A percentile compares a stretch with the other conserved stretches of the same genome.
Conservation (phyloP, 1,284 basidiomycete species). For the Neonothopanus nambi region DNA sequence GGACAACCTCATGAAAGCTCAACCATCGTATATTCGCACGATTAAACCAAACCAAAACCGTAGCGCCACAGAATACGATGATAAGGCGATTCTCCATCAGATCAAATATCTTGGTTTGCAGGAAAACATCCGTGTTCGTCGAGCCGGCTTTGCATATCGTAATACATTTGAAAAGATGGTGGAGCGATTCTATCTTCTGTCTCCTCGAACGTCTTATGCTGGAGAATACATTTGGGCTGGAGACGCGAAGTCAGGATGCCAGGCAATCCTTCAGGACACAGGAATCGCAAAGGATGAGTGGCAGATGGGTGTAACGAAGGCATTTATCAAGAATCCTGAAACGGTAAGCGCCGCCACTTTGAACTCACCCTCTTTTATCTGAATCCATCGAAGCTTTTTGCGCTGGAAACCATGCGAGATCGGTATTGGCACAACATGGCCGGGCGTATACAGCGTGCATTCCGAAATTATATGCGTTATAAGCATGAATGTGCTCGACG, state of each 20-base stretch:
- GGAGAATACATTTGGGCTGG: slow-evolving; percentile 98
- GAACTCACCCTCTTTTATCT: slow-evolving; percentile 6
- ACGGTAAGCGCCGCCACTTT: slow-evolving; percentile 58
- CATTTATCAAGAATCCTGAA: slow-evolving; percentile 99
- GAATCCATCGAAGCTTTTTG: slow-evolving; percentile 75
- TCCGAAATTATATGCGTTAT: slow-evolving; percentile 93
- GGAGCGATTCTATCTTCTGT: slow-evolving; percentile 95
- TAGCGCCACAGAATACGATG: slow-evolving; percentile 90
- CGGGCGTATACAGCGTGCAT: slow-evolving; percentile 93
- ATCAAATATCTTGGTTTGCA: slow-evolving; percentile 99
- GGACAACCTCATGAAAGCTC: slow-evolving; percentile 93
- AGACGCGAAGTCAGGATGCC: slow-evolving; percentile 88
- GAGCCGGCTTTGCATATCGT: slow-evolving; percentile 97
- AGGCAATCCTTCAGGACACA: slow-evolving; percentile 91
- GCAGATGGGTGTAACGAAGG: slow-evolving; percentile 99
- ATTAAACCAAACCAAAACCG: slow-evolving; percentile 99
- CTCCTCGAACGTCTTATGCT: slow-evolving; percentile 94
- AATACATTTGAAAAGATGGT: slow-evolving; percentile 99
- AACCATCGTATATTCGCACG: slow-evolving; percentile 98
- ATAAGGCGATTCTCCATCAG: slow-evolving; percentile 95
- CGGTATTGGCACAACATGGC: slow-evolving; percentile 99
- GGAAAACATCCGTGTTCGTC: slow-evolving; percentile 96
- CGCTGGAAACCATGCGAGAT: slow-evolving; percentile 97
- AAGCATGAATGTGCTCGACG: slow-evolving; percentile 93
- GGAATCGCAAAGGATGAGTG: slow-evolving; percentile 97